These are phyloP conservation scores for Sporothrix schenckii DNA, from an alignment of 2,329 filamentous ascomycete genomes.

Conservation along the genomic window DNA sequence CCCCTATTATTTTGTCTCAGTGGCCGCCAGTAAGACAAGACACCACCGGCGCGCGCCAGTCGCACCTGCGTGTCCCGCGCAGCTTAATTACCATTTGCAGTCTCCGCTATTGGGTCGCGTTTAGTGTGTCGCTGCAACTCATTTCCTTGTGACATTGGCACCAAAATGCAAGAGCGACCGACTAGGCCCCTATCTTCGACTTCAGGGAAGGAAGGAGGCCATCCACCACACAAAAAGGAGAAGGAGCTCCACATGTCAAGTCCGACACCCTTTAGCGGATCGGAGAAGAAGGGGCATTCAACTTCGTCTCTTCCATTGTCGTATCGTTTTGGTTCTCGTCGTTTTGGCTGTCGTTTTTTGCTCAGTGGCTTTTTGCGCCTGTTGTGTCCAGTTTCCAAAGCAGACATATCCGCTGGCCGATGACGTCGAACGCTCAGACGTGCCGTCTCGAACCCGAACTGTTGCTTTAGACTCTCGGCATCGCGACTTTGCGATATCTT, in stretches of 20 bases:
- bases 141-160: slow-evolving; percentile 30
- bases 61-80: neutral
- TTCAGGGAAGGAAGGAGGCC: neutral
- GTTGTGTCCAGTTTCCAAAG: neutral
- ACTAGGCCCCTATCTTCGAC: neutral
- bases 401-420: slow-evolving; percentile 10
- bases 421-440: slow-evolving; percentile 26
- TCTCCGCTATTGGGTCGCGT: slow-evolving; percentile 7
- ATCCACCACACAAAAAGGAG: neutral
- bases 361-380: neutral
- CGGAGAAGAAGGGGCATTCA: neutral
- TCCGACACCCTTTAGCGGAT: neutral
- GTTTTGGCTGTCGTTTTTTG: neutral
- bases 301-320: slow-evolving; percentile 8
- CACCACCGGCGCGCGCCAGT: slow-evolving; percentile 4
- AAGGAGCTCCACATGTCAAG: slow-evolving; percentile 13
- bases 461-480: slow-evolving; percentile 7
- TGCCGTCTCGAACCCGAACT: neutral
- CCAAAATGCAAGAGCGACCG: neutral
- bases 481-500: neutral
- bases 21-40: slow-evolving; percentile 11
- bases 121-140: slow-evolving; percentile 15
- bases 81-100: too few species aligned
- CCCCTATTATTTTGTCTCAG: neutral
- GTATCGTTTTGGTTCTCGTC: neutral